Evolutionary conservation across 2,329 filamentous ascomycete species (phyloP), one percentile per base, ranked within the genome.

Genomic region (Akanthomyces uredinophilus): DNA sequence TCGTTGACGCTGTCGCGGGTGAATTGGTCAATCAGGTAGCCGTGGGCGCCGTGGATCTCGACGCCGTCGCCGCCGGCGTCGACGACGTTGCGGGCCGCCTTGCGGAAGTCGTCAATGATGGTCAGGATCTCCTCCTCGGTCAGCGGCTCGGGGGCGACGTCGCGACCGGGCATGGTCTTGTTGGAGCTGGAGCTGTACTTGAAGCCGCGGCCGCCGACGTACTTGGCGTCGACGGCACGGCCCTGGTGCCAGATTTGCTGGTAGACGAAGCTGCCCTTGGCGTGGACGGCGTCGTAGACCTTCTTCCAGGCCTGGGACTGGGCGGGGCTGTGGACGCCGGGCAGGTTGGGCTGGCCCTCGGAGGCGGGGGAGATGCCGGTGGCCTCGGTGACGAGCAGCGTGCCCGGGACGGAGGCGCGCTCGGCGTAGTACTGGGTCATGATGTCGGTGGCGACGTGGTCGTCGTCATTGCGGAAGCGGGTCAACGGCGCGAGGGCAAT

Each of bases 51-150:
- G 66, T 81, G 77, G 20, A 78, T 72, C 67, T 91, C 88, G 61
- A 92, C 84, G 18, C 84, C 85, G 69, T 92, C 89, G 54, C 87
- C 87, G 0, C 89, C 89, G 39, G 80, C 79, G n/a, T 84, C 70
- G 1, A 90, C 71, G 0, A 88, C 81, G 32, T 83, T 77, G 65
- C 79, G 78, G 1, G 80, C 77, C 1, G 81, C 79, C 0, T 76
- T 79, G 1, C 79, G 82, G 73, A 81, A 91, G 1, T 83, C 83
- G 3, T 70, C 70, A 73, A 90, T 88, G 64, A 85, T 77, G 6
- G 79, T 71, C 64, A 83, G 75, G 63, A 92, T 92, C 29, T 91
- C 87, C 2, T 81, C 74, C 55, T 83, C 77, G 0, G 82, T 87
- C 83, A 92, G 83, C 24, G 80, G 86, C 60, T 82, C 83, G 2